Percentiles rank a stretch among this genome's conserved stretches.
phyloP scores from a whole-genome alignment of 768 basidiomycete genomes.

The Macrocybe gigantea region DNA sequence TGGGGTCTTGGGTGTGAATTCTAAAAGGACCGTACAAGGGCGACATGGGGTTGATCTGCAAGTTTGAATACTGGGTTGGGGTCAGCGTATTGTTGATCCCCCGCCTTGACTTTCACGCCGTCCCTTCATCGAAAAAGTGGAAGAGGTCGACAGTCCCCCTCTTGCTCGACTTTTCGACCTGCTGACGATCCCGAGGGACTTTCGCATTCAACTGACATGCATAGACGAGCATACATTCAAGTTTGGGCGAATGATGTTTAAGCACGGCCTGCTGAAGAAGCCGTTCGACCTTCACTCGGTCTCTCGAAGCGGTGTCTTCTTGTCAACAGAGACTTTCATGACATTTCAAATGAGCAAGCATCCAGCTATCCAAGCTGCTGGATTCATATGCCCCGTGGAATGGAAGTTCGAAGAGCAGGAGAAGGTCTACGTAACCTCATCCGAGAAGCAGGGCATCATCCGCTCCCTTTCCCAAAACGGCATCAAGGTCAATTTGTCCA shows the following conservation, averaged over 20 bases:
- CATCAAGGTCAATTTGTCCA: too few relatives aligned
- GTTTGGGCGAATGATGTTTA: neutral
- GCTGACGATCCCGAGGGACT: too few relatives aligned
- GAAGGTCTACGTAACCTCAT: neutral
- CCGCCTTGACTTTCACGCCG: too few relatives aligned
- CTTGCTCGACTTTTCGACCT: too few relatives aligned
- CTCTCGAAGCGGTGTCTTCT: neutral
- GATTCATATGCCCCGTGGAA: constrained; percentile 1
- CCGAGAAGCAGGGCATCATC: neutral
- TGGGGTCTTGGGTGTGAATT: too few relatives aligned
- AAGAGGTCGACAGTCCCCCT: too few relatives aligned
- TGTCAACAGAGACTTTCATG: neutral
- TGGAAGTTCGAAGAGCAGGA: constrained; percentile 2
- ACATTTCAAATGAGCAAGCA: neutral
- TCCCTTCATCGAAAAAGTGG: too few relatives aligned
- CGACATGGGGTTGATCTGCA: too few relatives aligned
- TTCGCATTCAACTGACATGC: too few relatives aligned
- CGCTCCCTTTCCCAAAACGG: neutral
- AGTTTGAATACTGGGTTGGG: too few relatives aligned
- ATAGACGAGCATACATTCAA: neutral
- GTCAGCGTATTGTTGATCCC: too few relatives aligned
- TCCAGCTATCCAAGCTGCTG: neutral
- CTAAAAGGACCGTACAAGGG: too few relatives aligned
- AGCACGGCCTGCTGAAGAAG: neutral
- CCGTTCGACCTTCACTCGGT: neutral